Conservation (phyloP, 2,329 filamentous ascomycete species). For the Hawksworthiomyces lignivorus region DNA sequence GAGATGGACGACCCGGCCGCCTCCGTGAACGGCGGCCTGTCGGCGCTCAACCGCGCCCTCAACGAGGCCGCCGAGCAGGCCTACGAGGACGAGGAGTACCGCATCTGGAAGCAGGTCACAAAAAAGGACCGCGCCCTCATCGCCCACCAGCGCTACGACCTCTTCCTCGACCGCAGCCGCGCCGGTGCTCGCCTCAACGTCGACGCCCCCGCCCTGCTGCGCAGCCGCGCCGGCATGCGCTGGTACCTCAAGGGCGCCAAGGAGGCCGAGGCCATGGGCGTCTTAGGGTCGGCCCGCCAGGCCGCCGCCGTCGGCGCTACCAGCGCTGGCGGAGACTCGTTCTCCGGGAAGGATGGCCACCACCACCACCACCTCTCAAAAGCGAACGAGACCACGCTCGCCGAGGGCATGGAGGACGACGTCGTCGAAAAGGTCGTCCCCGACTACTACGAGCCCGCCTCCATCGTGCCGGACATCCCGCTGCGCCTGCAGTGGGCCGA, state of each 20-base stretch:
- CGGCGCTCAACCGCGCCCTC: slow-evolving; percentile 52
- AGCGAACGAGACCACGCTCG: slow-evolving; percentile 59
- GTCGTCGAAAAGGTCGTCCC: slow-evolving; percentile 77
- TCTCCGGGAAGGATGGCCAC: too few relatives aligned
- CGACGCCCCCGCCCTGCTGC: slow-evolving; percentile 79
- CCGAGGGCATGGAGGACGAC: slow-evolving; percentile 89
- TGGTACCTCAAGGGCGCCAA: slow-evolving; percentile 76
- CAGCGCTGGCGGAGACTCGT: not conserved
- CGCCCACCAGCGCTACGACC: slow-evolving; percentile 74
- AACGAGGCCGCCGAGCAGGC: slow-evolving; percentile 64
- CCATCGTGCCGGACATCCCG: slow-evolving; percentile 76
- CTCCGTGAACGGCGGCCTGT: slow-evolving; percentile 55
- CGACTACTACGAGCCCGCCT: slow-evolving; percentile 88
- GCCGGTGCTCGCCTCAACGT: slow-evolving; percentile 74
- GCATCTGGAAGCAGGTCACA: slow-evolving; percentile 97
- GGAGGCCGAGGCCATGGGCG: slow-evolving; percentile 49
- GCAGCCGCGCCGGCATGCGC: slow-evolving; percentile 83
- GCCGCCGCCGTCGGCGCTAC: not conserved
- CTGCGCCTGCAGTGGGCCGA: slow-evolving; percentile 78
- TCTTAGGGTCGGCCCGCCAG: slow-evolving; percentile 20
- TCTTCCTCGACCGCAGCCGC: too few relatives aligned
- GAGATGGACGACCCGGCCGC: slow-evolving; percentile 80
- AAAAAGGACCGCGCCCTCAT: slow-evolving; percentile 88
- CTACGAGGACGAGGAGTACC: slow-evolving; percentile 90
- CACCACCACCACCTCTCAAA: too few relatives aligned